Evolutionary conservation across 495 filamentous ascomycete species (phyloP), one percentile per base, ranked within the genome.

Genomic region (Neurospora sp.): DNA sequence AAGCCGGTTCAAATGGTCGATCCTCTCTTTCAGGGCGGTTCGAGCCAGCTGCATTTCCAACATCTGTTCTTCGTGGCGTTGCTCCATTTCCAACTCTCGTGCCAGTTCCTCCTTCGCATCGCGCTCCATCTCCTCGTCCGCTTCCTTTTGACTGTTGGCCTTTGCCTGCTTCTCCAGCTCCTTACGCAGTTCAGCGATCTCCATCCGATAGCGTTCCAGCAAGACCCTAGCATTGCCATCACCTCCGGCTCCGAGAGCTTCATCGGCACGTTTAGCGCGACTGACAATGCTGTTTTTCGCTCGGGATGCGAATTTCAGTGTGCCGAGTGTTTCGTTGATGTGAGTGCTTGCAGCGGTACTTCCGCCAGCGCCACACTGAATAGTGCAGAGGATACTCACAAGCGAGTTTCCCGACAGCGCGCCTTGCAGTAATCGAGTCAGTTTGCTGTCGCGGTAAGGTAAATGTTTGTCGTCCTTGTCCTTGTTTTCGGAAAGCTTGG

Each of bases 271-370:
- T 86, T 97, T 98, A 12, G 96, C 96, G 82, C 98, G 96, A 76
- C 94, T 97, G 75, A 98, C 91, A 79, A 99, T 98, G 77, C 91
- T 98, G 80, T 99, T 99, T 85, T 96, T 97, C 45, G 96, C 96
- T 71, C 96, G 88, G 8, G 96, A 93, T 14, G 96, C 96, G 80
- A 99, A 99, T 77, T 99, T 98, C 70, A 99, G 84, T 0, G 96
- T 99, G 80, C 97, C 98, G 75, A 99, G 80, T 12, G 94, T 98
- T 81, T 99, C 96, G 22, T 87, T 90, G 2, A 90, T 92, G 76
- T 97, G 91, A 3, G 86, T 90, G 70, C 86, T 87, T 8, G 88
- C 83, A 27, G 90, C 90, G 39, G 85, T 83, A 74, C 86, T 90
- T 9, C 89, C 90, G 3, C 86, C 86, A 3, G 89, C 84, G 0